Conservation (phyloP, 1,139 yeast species). For the Geotrichum restrictum region DNA sequence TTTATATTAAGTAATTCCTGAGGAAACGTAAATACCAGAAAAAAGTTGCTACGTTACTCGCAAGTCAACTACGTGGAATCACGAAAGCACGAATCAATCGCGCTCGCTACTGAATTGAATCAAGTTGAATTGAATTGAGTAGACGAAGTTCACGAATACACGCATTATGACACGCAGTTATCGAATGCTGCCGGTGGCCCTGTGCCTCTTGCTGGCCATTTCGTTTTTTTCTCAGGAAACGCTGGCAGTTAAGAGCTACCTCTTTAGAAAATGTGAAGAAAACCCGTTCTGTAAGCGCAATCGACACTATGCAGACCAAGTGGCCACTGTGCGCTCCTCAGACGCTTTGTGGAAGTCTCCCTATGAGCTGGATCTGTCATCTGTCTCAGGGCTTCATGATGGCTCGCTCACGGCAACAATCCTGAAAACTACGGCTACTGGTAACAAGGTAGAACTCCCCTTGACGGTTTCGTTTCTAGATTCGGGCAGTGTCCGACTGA, state of each 20-base stretch:
- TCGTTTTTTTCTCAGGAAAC: conserved; percentile 12
- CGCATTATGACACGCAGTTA: conserved; percentile 9
- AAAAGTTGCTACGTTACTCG: neutral
- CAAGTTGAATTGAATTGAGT: neutral
- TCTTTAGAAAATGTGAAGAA: conserved; percentile 76
- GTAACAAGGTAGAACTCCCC: conserved; percentile 43
- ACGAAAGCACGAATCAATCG: conserved; percentile 1
- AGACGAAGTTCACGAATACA: no score
- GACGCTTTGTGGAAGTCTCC: conserved; percentile 41
- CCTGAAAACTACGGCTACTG: conserved; percentile 30
- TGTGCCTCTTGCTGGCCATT: conserved; percentile 21
- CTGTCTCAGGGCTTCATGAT: conserved; percentile 37
- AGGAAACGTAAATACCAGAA: neutral
- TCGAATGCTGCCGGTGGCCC: conserved; percentile 16
- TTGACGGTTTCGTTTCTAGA: conserved; percentile 54
- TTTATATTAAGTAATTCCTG: neutral
- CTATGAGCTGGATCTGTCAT: conserved; percentile 50
- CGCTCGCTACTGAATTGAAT: neutral
- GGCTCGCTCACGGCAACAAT: conserved; percentile 43
- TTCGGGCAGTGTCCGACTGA: conserved; percentile 55
- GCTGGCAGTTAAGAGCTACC: conserved; percentile 57
- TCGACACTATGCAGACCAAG: conserved; percentile 58
- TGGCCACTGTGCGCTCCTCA: conserved; percentile 31
- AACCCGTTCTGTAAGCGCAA: conserved; percentile 86
- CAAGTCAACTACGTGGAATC: conserved; percentile 43